Evolutionary conservation across 495 filamentous ascomycete genomes (phyloP), one percentile per base, ranked within the genome.

Genomic region (Neurospora tetraspora): DNA sequence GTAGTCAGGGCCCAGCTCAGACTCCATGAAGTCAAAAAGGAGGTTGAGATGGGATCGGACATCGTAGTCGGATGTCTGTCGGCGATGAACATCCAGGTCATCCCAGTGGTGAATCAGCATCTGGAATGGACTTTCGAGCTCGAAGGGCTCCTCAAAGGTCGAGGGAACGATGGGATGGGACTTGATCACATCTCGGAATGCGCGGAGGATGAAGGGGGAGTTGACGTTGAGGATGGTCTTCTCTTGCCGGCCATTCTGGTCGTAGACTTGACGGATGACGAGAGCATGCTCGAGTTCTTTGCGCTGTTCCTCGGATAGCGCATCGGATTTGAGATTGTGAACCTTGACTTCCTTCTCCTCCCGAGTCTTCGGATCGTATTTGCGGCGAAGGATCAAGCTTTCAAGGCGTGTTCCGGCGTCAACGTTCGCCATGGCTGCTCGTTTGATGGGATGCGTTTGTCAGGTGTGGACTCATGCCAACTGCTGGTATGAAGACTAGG

Each of bases 151-250:
- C n/a, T 72, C 75, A 31, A 80, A 80, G 70, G 82, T 80, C 0
- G 80, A 76, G 9, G 81, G 78, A 11, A 81, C 80, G 2, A 76
- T 72, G 2, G 81, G 77, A 45, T 86, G 84, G 39, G 79, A 83
- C n/a, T 77, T 77, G 61, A 86, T 73, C 5, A 82, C 77, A 23
- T 47, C n/a, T 23, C 43, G n/a, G n/a, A 47, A 47, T 18, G 79
- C 78, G 47, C 74, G 75, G 31, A 84, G 78, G 14, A 86, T 78
- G 34, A 82, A 72, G 1, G 81, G 81, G 3, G 85, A 86, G 70
- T 86, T 84, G 72, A 86, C 79, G 23, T 80, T 73, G 16, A 86
- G 71, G 8, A 68, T 75, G 14, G 77, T 82, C 73, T 78, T 80
- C 68, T 77, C 76, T 11, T 77, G 43, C n/a, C 9, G n/a, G 43